A percentile compares a stretch with the other conserved stretches of the same genome.
Conservation (phyloP, 306 rosid species). For the Cercis canadensis region DNA sequence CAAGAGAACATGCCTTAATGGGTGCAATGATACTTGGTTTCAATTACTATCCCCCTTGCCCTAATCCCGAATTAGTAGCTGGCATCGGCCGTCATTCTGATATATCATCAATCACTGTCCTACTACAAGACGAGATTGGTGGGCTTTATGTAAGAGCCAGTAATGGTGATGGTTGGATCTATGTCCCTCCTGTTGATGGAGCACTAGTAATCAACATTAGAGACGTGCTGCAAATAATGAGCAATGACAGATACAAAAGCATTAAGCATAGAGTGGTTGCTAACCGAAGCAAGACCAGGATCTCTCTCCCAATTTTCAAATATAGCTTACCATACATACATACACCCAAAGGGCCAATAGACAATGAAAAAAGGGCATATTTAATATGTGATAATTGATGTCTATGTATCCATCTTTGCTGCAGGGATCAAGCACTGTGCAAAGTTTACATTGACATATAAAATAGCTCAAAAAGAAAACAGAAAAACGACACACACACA, state of each 20-base stretch:
- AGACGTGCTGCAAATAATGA: conserved; percentile 37
- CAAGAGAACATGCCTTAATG: conserved; percentile 41
- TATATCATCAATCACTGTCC: conserved; percentile 28
- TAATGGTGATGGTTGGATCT: conserved; percentile 22
- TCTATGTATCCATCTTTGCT: too few species aligned
- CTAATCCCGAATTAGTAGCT: conserved; percentile 40
- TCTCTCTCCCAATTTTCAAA: conserved; percentile 36
- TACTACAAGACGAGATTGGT: conserved; percentile 34
- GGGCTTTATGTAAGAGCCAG: conserved; percentile 21
- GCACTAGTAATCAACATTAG: conserved; percentile 38
- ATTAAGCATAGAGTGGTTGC: conserved; percentile 31
- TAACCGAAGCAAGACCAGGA: conserved; percentile 15
- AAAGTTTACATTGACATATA: too few species aligned
- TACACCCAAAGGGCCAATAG: too few species aligned
- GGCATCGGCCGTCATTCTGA: conserved; percentile 47
- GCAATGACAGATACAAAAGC: conserved; percentile 31
- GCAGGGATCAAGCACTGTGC: too few species aligned
- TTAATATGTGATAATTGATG: too few species aligned
- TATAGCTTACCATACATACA: too few species aligned
- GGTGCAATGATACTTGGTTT: conserved; percentile 40
- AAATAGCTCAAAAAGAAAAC: too few species aligned
- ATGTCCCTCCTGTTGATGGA: conserved; percentile 13
- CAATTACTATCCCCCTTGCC: conserved; percentile 53
- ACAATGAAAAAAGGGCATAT: too few species aligned
- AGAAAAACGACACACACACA: too few species aligned